A percentile compares a stretch with the other conserved stretches of the same genome.
phyloP scores from a whole-genome alignment of 2,329 filamentous ascomycete species.

The Ceratocystis albifundus region DNA sequence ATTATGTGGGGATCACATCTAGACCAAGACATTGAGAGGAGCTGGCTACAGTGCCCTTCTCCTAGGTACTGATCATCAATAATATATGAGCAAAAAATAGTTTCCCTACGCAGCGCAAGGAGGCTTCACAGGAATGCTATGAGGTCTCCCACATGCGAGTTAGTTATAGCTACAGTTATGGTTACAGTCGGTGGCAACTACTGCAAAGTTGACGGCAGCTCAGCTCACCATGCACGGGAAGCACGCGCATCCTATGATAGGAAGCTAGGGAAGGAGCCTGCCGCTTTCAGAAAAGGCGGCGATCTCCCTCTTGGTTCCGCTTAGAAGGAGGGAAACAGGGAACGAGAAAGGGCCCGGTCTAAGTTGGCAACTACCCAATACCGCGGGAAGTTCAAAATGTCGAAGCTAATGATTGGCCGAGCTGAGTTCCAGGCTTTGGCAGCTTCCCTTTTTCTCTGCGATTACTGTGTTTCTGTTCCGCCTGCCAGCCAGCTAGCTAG shows the following conservation, averaged over 20 bases:
- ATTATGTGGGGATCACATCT: not conserved
- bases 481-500: not conserved
- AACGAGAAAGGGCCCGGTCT: not conserved
- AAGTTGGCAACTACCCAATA: not conserved
- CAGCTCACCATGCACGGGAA: no score
- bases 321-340: not conserved
- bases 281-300: slow-evolving; percentile 8
- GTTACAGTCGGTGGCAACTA: no score
- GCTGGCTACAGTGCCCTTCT: not conserved
- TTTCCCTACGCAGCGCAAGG: not conserved
- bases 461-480: not conserved
- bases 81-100: not conserved
- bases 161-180: no score
- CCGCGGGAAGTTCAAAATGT: not conserved
- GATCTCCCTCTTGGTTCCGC: not conserved
- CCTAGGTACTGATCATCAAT: not conserved
- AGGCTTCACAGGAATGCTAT: not conserved
- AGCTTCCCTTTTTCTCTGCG: slow-evolving; percentile 2
- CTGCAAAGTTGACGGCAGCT: no score
- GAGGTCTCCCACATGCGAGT: not conserved
- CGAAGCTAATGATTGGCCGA: slow-evolving; percentile 3
- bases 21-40: not conserved
- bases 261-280: not conserved
- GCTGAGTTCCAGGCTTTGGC: not conserved
- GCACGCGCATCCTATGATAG: not conserved